Conservation (phyloP, 805 yeast species). For the Schizosaccharomyces pombe region DNA sequence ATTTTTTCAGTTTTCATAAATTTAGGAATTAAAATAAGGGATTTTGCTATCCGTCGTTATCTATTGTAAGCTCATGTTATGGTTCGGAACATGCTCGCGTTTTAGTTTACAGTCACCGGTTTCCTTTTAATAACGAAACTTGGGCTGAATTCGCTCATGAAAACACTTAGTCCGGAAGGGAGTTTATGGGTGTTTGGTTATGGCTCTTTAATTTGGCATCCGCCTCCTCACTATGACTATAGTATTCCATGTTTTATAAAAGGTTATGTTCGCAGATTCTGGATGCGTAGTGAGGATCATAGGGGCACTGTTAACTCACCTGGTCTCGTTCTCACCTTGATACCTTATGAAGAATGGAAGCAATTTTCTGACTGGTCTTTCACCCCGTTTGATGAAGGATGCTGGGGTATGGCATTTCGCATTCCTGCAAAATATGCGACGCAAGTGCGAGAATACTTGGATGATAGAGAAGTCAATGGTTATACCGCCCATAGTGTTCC, state of each 20-base stretch:
- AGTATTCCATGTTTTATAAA: constrained; percentile 47
- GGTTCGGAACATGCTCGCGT: no score
- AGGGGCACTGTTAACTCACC: constrained; percentile 71
- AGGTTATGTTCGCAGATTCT: constrained; percentile 63
- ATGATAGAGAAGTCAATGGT: constrained; percentile 73
- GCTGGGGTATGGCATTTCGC: constrained; percentile 69
- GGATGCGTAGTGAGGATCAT: constrained; percentile 68
- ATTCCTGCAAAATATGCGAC: constrained; percentile 40
- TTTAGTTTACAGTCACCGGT: no score
- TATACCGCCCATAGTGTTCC: constrained; percentile 46
- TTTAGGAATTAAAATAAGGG: no score
- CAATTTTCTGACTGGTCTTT: constrained; percentile 14
- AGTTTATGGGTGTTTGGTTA: constrained; percentile 60
- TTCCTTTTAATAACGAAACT: no score
- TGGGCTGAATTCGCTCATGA: not conserved
- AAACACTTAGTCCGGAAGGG: not conserved
- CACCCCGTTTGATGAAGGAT: constrained; percentile 18
- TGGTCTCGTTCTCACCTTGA: constrained; percentile 70
- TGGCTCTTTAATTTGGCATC: constrained; percentile 73
- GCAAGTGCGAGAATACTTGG: constrained; percentile 45
- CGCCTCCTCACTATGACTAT: constrained; percentile 49
- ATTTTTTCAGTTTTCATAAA: no score
- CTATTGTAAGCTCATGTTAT: no score
- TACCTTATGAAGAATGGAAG: constrained; percentile 32
- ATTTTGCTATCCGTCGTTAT: no score